A percentile compares a stretch with the other conserved stretches of the same genome.
Conservation (phyloP, 345 rosid species). For the Excoecaria agallocha region DNA sequence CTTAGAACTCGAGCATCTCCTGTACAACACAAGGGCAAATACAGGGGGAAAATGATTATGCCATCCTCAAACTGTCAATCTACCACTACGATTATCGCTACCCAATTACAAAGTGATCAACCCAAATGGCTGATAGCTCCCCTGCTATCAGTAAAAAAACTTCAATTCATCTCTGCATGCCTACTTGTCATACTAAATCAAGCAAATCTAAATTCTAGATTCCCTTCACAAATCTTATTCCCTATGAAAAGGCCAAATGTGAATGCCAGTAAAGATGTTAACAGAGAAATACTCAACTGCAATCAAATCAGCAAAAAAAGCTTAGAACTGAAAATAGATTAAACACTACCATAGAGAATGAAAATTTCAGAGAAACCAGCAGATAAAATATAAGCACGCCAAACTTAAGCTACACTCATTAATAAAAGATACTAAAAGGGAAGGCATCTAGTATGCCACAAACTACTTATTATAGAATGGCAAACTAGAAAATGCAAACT, state of each 20-base stretch:
- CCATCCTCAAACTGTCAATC: constrained; percentile 52
- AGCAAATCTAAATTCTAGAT: constrained; percentile 26
- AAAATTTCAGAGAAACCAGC: constrained; percentile 44
- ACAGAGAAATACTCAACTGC: constrained; percentile 18
- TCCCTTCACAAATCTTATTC: constrained; percentile 17
- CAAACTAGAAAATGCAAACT: constrained; percentile 59
- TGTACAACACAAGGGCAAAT: constrained; percentile 69
- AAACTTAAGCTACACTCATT: constrained; percentile 64
- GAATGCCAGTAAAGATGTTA: constrained; percentile 21
- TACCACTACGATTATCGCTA: constrained; percentile 63
- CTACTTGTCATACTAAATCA: constrained; percentile 36
- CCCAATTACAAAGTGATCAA: constrained; percentile 38
- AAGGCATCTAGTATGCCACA: constrained; percentile 52
- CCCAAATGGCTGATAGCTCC: constrained; percentile 43
- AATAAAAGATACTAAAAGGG: constrained; percentile 47
- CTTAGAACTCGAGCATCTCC: constrained; percentile 57
- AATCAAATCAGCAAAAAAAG: constrained; percentile 29
- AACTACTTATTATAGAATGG: constrained; percentile 64
- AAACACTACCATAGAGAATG: constrained; percentile 48
- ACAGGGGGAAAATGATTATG: constrained; percentile 72
- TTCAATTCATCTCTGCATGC: constrained; percentile 32
- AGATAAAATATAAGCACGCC: constrained; percentile 60
- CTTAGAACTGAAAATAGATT: constrained; percentile 36
- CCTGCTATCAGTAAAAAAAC: constrained; percentile 31
- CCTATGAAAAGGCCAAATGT: constrained; percentile 15